Base-by-base conservation (phyloP, 2,329 filamentous ascomycete genomes). In the Calonectria hongkongensis region DNA sequence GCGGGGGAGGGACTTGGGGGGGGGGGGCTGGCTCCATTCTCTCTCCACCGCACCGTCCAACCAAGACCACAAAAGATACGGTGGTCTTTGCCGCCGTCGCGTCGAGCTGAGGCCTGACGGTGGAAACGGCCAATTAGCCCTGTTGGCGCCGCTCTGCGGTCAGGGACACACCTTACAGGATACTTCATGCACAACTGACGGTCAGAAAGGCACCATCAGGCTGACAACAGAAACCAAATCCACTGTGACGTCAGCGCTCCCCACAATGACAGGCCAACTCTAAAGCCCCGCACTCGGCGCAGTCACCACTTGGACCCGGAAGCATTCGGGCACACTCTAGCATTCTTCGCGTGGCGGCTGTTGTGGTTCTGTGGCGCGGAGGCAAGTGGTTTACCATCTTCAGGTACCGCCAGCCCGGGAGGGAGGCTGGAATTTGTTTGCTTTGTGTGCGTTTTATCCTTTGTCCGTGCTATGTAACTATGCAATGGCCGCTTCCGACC, bases 181-280 rank as follows among this genome's bases (percentile, higher is more conserved):
- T 63, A 25, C 65, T 58, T 48, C 25, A 41, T 62, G 66, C 66
- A 62, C 51, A 36, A 50, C 43, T 33, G 48, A 43, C 28, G 5
- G 65, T 30, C 30, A 68, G 43, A 62, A 33, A 63, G 48, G n/a
- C 15, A 27, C 27, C 63, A 33, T 66, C 36, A 56, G 64, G 30
- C 54, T 39, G 39, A 66, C 64, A 48, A 51, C 30, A 30, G 64
- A 51, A 43, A 28, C 21, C 18, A 8, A 28, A 47, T 47, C 78
- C 73, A 76, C 70, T 39, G 64, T 83, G 82, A 83, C 82, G 82
- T 83, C 81, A 83, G 12, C 0, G 27, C 30, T 50, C 21, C 63
- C 76, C 75, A 73, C 77, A 47, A 33, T 51, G 45, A 68, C 71
- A 74, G 67, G 65, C 66, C 71, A 75, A 75, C 72, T 41, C 39